Base-by-base conservation (phyloP, 176 grass and related monocot species). In the Eragrostis nindensis region DNA sequence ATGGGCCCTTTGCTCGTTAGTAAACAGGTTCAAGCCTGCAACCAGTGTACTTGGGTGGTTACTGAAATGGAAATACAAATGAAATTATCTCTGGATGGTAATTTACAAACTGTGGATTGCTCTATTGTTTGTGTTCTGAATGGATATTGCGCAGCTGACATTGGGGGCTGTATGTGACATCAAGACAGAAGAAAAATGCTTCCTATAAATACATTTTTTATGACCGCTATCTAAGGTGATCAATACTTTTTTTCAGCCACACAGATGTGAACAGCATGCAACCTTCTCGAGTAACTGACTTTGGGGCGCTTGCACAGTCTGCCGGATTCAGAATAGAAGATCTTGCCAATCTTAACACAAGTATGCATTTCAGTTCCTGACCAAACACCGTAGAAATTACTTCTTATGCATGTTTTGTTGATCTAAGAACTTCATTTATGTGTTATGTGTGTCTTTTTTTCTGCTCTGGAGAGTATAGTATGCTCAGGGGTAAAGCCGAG, bases 281-380 rank as follows among this genome's bases (percentile, higher is more conserved):
- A 65, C 84, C 74, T 69, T 88, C 91, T 61, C 75, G 49, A 79
- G 73, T 91, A 68, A 76, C 89, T 49, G 86, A 94, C 67, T 91
- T 92, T 46, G 89, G 79, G 57, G 84, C 48, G 6, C 79, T 88
- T 78, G 91, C 88, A 56, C 89, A 87, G 18, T 92, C 94, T 47
- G 62, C 75, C 76, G 87, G 84, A 78, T 87, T 91, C 80, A 80
- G 62, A 69, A 81, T 97, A 81, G 94, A 83, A 68, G 94, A 89
- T 83, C 62, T 90, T 52, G 84, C 79, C 53, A 86, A 81, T 85
- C 48, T 92, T 29, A 85, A 75, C 64, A 82, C 80, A 38, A 76
- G 93, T 97, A 93, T 85, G 92, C 62, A 57, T 12, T 55, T 83
- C 73, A 47, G 22, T 83, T 76, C 43, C 75, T 39, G 72, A 19